phyloP scores from a whole-genome alignment of 805 yeast species.

The Teunomyces atbi region DNA sequence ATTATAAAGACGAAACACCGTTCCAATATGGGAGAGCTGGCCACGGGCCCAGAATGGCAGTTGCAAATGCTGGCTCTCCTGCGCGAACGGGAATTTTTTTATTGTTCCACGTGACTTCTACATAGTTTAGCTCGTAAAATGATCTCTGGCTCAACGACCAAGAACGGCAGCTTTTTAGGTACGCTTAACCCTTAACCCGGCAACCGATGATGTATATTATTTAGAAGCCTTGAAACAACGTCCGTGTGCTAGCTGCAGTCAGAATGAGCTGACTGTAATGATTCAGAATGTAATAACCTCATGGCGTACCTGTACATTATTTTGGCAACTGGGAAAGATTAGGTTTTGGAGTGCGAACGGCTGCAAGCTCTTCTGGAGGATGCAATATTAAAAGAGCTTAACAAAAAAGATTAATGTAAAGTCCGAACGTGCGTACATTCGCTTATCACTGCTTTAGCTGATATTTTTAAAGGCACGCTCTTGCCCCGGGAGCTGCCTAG shows the following conservation, averaged over 20 bases:
- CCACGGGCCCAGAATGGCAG: neutral
- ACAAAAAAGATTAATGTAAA: too few relatives aligned
- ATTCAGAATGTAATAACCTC: neutral
- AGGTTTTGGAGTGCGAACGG: neutral
- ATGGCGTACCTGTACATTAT: neutral
- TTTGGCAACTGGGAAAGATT: neutral
- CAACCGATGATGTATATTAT: neutral
- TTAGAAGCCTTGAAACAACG: neutral
- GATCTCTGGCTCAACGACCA: neutral
- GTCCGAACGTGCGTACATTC: too few relatives aligned
- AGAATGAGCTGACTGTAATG: neutral
- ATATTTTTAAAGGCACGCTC: too few relatives aligned
- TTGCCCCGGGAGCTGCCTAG: too few relatives aligned
- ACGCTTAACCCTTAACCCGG: neutral
- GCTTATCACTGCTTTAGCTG: too few relatives aligned
- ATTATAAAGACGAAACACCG: neutral
- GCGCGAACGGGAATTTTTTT: neutral
- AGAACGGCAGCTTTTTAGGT: neutral
- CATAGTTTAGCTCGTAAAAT: constrained; percentile 5
- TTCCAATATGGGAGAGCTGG: neutral
- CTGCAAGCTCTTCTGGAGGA: neutral
- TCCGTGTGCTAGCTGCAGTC: neutral
- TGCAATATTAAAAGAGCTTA: too few relatives aligned
- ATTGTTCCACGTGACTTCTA: constrained; percentile 4
- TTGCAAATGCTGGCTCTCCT: constrained; percentile 5